Evolutionary conservation across 768 basidiomycete genomes (phyloP).

Genomic region (Gymnopilus dilepis): DNA sequence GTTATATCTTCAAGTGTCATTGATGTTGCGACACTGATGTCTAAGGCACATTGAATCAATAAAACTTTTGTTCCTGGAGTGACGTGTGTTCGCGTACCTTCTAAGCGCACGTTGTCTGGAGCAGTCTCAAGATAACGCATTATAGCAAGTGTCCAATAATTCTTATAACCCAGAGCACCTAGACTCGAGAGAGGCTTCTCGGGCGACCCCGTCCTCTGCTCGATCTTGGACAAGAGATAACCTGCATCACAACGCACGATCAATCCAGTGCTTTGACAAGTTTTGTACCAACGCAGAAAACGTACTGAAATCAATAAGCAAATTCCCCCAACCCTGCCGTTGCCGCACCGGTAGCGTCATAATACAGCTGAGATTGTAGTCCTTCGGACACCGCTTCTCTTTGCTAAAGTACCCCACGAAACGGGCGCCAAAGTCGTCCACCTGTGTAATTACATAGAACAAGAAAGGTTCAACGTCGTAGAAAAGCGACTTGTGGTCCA

Average conservation of each 20-base stretch:
- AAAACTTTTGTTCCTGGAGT: background rate
- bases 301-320: constrained; percentile 98
- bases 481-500: constrained; percentile 98
- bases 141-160: constrained; percentile 90
- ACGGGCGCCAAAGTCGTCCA: constrained; percentile 86
- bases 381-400: constrained; percentile 95
- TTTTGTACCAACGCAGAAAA: constrained; percentile 26
- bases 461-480: constrained; percentile 99
- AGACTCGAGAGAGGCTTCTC: constrained; percentile 95
- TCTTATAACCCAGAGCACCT: constrained; percentile 92
- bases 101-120: constrained; percentile 65
- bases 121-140: constrained; percentile 76
- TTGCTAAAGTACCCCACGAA: constrained; percentile 99
- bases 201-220: constrained; percentile 87
- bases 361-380: constrained; percentile 98
- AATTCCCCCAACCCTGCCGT: constrained; percentile 94
- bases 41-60: constrained; percentile 41
- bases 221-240: constrained; percentile 95
- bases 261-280: background rate
- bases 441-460: constrained; percentile 97
- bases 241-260: constrained; percentile 51
- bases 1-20: constrained; percentile 93
- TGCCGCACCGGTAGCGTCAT: constrained; percentile 98
- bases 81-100: constrained; percentile 60
- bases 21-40: constrained; percentile 83